Evolutionary conservation across 805 yeast species (phyloP), one percentile per base, ranked within the genome.

Genomic region (Ogataea dorogensis): DNA sequence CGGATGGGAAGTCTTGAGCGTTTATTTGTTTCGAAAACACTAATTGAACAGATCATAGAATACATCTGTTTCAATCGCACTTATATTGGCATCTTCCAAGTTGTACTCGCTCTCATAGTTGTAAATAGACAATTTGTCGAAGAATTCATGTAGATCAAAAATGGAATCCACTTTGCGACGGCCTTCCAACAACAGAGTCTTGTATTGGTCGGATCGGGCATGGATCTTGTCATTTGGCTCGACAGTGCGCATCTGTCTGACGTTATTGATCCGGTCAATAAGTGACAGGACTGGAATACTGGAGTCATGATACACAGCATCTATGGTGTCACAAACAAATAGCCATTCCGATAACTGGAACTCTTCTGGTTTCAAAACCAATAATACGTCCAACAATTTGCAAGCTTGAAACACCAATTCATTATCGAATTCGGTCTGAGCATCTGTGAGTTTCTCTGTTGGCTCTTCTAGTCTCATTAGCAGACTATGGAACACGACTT

Each of bases 1-100:
- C 1, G 98, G 98, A 0, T 88, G 98, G 96, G 98, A 93, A 60
- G 91, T 83, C 8, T 65, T 93, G 23, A 75, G 86, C 37, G 81
- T 91, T 7, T 77, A 81, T 61, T 70, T 79, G 44, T 86, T 89
- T 50, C 53, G 37, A 31, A 57, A 67, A 59, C 16, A 31, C 19
- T 26, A 28, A 10, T 28, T 36, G 35, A 74, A 72, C 15, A 86
- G 57, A 56, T 88, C 96, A 15, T 59, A 48, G 26, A 75, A 59
- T 1, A 82, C 48, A 58, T 86, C 94, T 5, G 59, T 56, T 36
- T 68, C 68, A 50, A 88, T 78, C 2, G 65, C 59, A 0, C 59
- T 64, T 13, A 52, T 15, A 48, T 79, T 79, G 2, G 64, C 51
- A 2, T 40, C 41, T 19, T 46, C 58, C 53, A 83, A 60, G 8